Evolutionary conservation across 495 filamentous ascomycete genomes (phyloP).

Genomic region (Xylaria intraflava): DNA sequence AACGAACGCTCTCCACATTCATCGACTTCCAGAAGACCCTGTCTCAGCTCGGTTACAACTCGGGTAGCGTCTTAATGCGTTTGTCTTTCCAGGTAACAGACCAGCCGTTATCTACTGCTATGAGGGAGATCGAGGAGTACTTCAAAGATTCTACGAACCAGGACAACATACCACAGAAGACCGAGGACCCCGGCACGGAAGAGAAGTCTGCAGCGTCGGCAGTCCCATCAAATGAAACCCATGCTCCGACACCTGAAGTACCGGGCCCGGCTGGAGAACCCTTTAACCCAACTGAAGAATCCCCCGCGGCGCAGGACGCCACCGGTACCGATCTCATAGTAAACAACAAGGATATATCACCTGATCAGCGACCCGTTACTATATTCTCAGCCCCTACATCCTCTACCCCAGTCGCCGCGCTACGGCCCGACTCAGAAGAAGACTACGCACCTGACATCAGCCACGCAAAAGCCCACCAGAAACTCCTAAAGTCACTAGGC

Average conservation of each 20-base stretch:
- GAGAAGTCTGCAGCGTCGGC: constrained; percentile 3
- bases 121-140: constrained; percentile 68
- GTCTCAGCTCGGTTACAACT: constrained; percentile 78
- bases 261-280: not conserved
- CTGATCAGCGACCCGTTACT: constrained; percentile 47
- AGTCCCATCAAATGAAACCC: constrained; percentile 9
- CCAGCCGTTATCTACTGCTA: constrained; percentile 75
- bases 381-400: constrained; percentile 71
- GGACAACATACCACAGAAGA: constrained; percentile 9
- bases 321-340: constrained; percentile 23
- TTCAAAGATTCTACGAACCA: constrained; percentile 49
- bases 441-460: constrained; percentile 80
- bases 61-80: constrained; percentile 69
- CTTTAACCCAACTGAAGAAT: constrained; percentile 1
- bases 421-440: constrained; percentile 54
- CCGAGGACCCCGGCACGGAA: not conserved
- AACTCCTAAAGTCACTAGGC: constrained; percentile 54
- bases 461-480: constrained; percentile 77
- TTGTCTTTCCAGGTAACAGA: constrained; percentile 69
- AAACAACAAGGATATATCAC: constrained; percentile 12
- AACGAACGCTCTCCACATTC: constrained; percentile 66
- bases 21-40: constrained; percentile 80
- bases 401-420: constrained; percentile 67
- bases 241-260: constrained; percentile 5
- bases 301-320: constrained; percentile 6